Base-by-base conservation (phyloP, 495 filamentous ascomycete species). In the Bombardia bombarda region DNA sequence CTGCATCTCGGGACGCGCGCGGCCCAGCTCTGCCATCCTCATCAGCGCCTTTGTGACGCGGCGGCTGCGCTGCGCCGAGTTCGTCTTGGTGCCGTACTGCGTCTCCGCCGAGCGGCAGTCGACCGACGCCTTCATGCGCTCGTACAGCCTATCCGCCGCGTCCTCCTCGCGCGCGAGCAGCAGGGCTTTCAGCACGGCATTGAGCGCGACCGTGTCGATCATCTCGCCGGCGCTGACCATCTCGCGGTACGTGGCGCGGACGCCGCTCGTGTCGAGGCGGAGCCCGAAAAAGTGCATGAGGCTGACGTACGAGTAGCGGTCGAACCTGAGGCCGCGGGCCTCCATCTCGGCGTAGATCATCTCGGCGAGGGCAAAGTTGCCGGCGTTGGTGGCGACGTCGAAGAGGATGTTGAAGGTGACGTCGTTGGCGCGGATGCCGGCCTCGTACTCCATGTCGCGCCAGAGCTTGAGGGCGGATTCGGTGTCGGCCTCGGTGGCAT, bases 391-490 rank as follows among this genome's bases (percentile, higher is more conserved):
- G 23, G 90, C 89, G 13, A 86, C 74, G 55, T 95, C 86, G 49
- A 95, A 95, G 22, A 98, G 76, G 41, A 94, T 84, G 60, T 86
- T 90, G 68, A 97, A 95, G 2, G 90, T 90, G 9, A 84, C 80
- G 24, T 74, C 68, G 49, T 78, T 84, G 24, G 69, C 74, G 46
- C 65, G 53, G n/a, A 88, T 60, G 4, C 75, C 72, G 14, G 79
- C 79, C n/a, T 77, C 60, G 21, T 74, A 63, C 60, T 97, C 92
- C 83, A 95, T 95, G 50, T 87, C 77, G 42, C 79, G 78, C 87
- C 89, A 97, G n/a, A 92, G 62, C 24, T 80, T 71, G 14, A 97
- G 75, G 1, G 87, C 84, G 18, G 77, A 65, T 43, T 85, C 72
- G 7, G 89, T 66, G 45, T 95, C 84, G 16, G 66, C 57, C 30